A percentile compares a stretch with the other conserved stretches of the same genome.
These are phyloP conservation scores for Agapanthus africanus DNA, from an alignment of 106 monocot genomes.

Conservation along the genomic window DNA sequence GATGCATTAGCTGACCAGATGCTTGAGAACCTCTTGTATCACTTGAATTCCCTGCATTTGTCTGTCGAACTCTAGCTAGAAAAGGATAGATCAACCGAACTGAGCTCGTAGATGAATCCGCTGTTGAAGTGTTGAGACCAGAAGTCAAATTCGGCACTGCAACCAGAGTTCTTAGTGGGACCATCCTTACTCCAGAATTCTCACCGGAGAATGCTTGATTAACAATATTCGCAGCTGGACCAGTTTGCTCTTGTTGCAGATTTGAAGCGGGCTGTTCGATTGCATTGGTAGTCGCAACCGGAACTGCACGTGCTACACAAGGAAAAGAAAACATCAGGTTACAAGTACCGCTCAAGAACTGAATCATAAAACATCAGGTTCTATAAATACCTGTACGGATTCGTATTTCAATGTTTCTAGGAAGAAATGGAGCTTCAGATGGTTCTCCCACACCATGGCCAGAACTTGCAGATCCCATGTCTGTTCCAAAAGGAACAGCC, in stretches of 20 bases:
- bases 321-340: conserved; percentile 10
- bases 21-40: conserved; percentile 29
- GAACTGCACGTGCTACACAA: conserved; percentile 29
- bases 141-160: conserved; percentile 70
- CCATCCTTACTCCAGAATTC: conserved; percentile 47
- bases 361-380: too few relatives aligned
- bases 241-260: conserved; percentile 27
- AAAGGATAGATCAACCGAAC: conserved; percentile 47
- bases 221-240: conserved; percentile 21
- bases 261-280: conserved; percentile 22
- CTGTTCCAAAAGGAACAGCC: conserved; percentile 49
- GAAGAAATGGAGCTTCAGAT: conserved; percentile 34
- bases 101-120: conserved; percentile 37
- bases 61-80: conserved; percentile 45
- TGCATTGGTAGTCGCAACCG: conserved; percentile 26
- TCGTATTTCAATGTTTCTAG: conserved; percentile 79
- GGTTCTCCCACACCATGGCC: conserved; percentile 21
- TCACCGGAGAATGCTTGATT: conserved; percentile 25
- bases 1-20: conserved; percentile 19
- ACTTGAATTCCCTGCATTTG: conserved; percentile 16
- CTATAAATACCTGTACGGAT: conserved; percentile 77
- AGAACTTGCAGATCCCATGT: conserved; percentile 32
- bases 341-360: neutral
- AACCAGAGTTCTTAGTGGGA: conserved; percentile 69
- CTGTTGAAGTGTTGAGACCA: conserved; percentile 27